Base-by-base conservation (phyloP, 164 flowering plant genomes). In the Chimonanthus praecox region DNA sequence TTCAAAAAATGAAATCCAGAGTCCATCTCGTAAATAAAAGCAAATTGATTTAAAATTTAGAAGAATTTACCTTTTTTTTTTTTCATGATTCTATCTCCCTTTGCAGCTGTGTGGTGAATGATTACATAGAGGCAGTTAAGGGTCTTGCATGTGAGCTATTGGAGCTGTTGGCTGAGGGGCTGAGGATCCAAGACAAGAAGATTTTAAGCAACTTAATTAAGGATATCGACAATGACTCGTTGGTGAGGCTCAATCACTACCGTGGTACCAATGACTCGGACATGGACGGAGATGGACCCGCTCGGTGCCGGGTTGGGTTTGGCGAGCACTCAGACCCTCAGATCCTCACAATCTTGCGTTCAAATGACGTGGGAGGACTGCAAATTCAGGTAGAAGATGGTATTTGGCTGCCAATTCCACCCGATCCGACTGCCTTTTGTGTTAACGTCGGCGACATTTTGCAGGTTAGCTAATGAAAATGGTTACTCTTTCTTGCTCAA, bases 251-350 rank as follows among this genome's bases (percentile, higher is more conserved):
- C 73, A 94, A 94, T 83, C 87, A 89, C 89, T 94, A 92, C 76
- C 99, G 93, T n/a, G 51, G 49, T 15, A 33, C 10, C 54, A 68
- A 47, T 50, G 70, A 68, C 20, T n/a, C 7, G 51, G 54, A 46
- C 50, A 6, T 43, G 46, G 75, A 7, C 16, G 7, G 54, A 62
- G 49, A 45, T 50, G 7, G 7, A 43, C 0, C 71, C 11, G 9
- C 18, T n/a, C 70, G 48, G 43, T 15, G 50, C n/a, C 77, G 62
- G 71, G 80, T 88, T 51, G 95, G 92, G 2, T 84, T 90, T 64
- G 95, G 95, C 4, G 94, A 84, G 80, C 94, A 90, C 72, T 74
- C 89, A 2, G 92, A 88, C 80, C 90, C 91, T 79, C 92, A 88
- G 86, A 84, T 90, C 80, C 33, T 88, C 69, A 86, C 94, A 67